A percentile compares a stretch with the other conserved stretches of the same genome.
Evolutionary conservation across 202 grass and related monocot genomes (phyloP).

Genomic region (Setaria viridis): DNA sequence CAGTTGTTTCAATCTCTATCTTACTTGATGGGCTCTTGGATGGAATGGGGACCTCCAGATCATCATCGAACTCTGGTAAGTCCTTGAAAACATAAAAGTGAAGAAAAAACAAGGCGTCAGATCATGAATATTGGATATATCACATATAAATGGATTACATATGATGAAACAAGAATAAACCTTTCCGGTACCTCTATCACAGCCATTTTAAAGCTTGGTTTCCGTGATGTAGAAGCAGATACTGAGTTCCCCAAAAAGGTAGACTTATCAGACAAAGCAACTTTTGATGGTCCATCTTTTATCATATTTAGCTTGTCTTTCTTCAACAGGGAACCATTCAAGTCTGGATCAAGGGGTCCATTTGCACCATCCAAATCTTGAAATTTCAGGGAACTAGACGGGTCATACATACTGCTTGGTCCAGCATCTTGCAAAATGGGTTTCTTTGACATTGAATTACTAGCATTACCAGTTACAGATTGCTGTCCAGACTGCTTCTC

Average conservation of each 20-base stretch:
- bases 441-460: conserved; percentile 43
- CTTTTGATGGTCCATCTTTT: conserved; percentile 46
- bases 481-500: conserved; percentile 46
- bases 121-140: background rate
- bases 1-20: conserved; percentile 37
- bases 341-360: conserved; percentile 17
- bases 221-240: conserved; percentile 38
- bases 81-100: conserved; percentile 46
- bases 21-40: conserved; percentile 36
- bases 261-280: conserved; percentile 40
- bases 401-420: conserved; percentile 36
- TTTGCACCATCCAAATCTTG: conserved; percentile 44
- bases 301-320: conserved; percentile 40
- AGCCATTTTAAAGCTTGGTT: conserved; percentile 63
- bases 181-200: conserved; percentile 53
- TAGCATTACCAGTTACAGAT: conserved; percentile 26
- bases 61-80: conserved; percentile 58
- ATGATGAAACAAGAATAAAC: background rate
- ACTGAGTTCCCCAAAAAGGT: conserved; percentile 41
- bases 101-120: conserved; percentile 16
- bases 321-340: conserved; percentile 48
- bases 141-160: background rate
- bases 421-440: conserved; percentile 37
- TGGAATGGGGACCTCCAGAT: conserved; percentile 40
- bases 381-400: conserved; percentile 39